A percentile compares a stretch with the other conserved stretches of the same genome.
Evolutionary conservation across 1,284 basidiomycete genomes (phyloP).

Genomic region (Marasmius sp.): DNA sequence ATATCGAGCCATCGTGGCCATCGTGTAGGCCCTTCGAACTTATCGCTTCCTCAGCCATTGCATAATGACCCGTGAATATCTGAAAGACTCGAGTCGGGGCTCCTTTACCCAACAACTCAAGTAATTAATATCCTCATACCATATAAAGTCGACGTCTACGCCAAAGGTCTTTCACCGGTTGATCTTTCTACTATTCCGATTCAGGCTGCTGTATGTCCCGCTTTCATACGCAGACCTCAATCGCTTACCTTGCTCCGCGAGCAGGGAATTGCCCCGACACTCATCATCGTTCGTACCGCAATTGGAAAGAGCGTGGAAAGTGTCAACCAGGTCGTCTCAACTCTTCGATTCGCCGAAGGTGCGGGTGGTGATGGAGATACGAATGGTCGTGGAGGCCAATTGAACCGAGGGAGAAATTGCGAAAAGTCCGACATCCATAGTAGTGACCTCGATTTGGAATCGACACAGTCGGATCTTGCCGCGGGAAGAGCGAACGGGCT

Average conservation of each 20-base stretch:
- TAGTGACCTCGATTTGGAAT: too few species aligned
- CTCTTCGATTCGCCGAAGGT: not conserved
- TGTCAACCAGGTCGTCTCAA: not conserved
- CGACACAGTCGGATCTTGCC: too few species aligned
- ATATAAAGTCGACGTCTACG: not conserved
- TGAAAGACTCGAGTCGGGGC: conserved; percentile 3
- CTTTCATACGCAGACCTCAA: not conserved
- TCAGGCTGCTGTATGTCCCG: not conserved
- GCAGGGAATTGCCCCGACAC: conserved; percentile 2
- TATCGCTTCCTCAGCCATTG: not conserved
- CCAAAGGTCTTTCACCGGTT: not conserved
- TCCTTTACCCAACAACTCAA: not conserved
- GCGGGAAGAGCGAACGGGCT: too few species aligned
- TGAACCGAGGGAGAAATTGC: too few species aligned
- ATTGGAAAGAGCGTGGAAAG: not conserved
- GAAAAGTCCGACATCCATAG: too few species aligned
- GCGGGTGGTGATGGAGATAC: too few species aligned
- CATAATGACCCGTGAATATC: not conserved
- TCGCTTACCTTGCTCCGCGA: not conserved
- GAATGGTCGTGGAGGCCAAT: too few species aligned
- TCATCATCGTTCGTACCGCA: conserved; percentile 2
- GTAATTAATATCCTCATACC: not conserved
- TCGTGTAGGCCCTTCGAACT: not conserved
- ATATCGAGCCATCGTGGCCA: not conserved
- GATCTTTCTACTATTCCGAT: not conserved